Base-by-base conservation (phyloP, 73 alveolate genomes). In the Tetrahymena thermophila region DNA sequence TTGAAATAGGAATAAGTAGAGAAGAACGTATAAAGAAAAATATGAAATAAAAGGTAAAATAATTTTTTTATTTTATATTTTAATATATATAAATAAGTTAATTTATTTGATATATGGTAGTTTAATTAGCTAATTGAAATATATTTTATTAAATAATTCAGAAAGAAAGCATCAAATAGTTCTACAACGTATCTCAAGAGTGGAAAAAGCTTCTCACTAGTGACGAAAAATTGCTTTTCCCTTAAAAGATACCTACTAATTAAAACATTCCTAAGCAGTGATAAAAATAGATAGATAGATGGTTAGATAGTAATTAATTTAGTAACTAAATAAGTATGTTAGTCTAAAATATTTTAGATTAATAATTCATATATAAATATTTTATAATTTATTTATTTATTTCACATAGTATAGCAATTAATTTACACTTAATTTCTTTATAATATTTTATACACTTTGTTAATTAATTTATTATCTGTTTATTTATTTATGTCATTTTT, bases 1-100 rank as follows among this genome's bases (percentile, higher is more conserved):
- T 95, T 89, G 97, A 89, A 50, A 94, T 85, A 7, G 55, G 94
- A 19, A 85, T 85, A 21, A 95, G 94, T 35, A n/a, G 84, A 89
- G 97, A 95, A 95, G 58, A 71, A 43, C 38, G 94, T 34, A 94
- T 95, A 42, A 95, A 93, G 94, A 34, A 85, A 23, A 28, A 95
- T 55, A 85, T 95, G 35, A 95, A 93, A 56, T 37, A 85, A 35
- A 85, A 44, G 71, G 89, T 71, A 71, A 50, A 0, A 19, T 71
- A n/a, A n/a, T 28, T 71, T 58, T 58, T 71, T 71, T 31, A 19
- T 25, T 71, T 71, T 71, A 56, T 19, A 56, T 9, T 56, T 56
- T 14, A 71, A 11, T 71, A 28, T 71, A 3, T 50, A 50, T 50
- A 11, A 50, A 15, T 50, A 15, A 50, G 31, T 50, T 50, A 14